Evolutionary conservation across 225 moss, liverwort and hornwort genomes (phyloP).

Genomic region (Polytrichum formosum): DNA sequence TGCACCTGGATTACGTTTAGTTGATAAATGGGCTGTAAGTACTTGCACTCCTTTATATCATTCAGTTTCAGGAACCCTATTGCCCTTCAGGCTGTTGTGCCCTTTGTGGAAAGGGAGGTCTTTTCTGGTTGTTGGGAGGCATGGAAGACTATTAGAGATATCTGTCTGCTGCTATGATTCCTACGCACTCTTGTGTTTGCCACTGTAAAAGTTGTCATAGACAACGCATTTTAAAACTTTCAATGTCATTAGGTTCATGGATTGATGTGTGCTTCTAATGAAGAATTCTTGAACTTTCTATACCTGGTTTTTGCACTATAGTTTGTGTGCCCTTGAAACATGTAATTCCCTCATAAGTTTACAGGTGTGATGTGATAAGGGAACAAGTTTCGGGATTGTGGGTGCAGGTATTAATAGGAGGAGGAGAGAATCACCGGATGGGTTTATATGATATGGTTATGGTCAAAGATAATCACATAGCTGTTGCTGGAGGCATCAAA

Average conservation of each 20-base stretch:
- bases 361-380: neutral
- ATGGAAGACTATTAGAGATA: too few species aligned
- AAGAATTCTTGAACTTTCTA: too few species aligned
- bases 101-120: too few species aligned
- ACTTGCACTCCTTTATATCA: conserved; percentile 3
- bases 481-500: conserved; percentile 84
- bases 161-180: too few species aligned
- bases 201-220: too few species aligned
- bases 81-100: neutral
- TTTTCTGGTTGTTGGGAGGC: too few species aligned
- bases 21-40: conserved; percentile 97
- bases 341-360: neutral
- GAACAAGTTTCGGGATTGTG: conserved; percentile 8
- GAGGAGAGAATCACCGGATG: conserved; percentile 97
- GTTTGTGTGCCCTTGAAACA: neutral
- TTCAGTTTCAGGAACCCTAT: neutral
- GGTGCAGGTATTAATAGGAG: conserved; percentile 85
- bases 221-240: too few species aligned
- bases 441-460: conserved; percentile 96
- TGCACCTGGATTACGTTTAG: conserved; percentile 76
- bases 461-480: conserved; percentile 94
- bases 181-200: too few species aligned
- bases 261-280: too few species aligned
- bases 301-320: too few species aligned
- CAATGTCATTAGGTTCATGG: too few species aligned